Evolutionary conservation across 148 eudicot species (phyloP).

Genomic region (Oxyria digyna): DNA sequence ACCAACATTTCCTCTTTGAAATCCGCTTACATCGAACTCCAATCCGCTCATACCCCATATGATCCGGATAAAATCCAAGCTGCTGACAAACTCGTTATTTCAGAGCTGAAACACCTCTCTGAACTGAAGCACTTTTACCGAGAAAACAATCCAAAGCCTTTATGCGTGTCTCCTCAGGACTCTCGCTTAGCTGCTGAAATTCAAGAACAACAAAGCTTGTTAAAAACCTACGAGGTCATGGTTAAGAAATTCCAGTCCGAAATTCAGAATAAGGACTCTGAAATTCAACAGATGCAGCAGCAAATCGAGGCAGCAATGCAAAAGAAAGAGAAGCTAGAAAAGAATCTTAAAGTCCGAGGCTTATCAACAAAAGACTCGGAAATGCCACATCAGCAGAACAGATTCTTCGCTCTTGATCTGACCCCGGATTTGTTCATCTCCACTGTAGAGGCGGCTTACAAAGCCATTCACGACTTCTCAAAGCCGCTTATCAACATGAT

Average conservation of each 20-base stretch:
- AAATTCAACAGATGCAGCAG: slow-evolving; percentile 71
- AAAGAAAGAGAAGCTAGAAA: slow-evolving; percentile 72
- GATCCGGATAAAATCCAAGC: slow-evolving; percentile 94
- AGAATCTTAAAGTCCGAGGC: slow-evolving; percentile 85
- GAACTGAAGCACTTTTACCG: slow-evolving; percentile 90
- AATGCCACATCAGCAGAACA: slow-evolving; percentile 37
- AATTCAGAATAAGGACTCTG: slow-evolving; percentile 88
- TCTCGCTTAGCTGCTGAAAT: slow-evolving; percentile 95
- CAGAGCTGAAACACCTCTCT: slow-evolving; percentile 79
- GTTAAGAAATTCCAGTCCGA: slow-evolving; percentile 94
- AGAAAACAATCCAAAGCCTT: slow-evolving; percentile 80
- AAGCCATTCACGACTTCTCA: slow-evolving; percentile 89
- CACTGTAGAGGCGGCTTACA: slow-evolving; percentile 61
- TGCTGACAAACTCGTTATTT: slow-evolving; percentile 84
- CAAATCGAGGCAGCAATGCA: slow-evolving; percentile 75
- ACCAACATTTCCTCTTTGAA: slow-evolving; percentile 71
- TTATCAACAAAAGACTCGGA: slow-evolving; percentile 69
- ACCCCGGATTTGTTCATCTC: slow-evolving; percentile 72
- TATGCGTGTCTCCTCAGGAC: slow-evolving; percentile 69
- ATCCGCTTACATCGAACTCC: slow-evolving; percentile 85
- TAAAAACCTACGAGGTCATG: slow-evolving; percentile 94
- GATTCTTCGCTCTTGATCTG: slow-evolving; percentile 40
- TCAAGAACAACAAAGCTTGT: slow-evolving; percentile 90
- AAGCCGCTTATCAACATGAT: slow-evolving; percentile 97
- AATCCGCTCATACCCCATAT: slow-evolving; percentile 94